A percentile compares a stretch with the other conserved stretches of the same genome.
phyloP scores from a whole-genome alignment of 345 rosid species.

The Pugionium cornutum region DNA sequence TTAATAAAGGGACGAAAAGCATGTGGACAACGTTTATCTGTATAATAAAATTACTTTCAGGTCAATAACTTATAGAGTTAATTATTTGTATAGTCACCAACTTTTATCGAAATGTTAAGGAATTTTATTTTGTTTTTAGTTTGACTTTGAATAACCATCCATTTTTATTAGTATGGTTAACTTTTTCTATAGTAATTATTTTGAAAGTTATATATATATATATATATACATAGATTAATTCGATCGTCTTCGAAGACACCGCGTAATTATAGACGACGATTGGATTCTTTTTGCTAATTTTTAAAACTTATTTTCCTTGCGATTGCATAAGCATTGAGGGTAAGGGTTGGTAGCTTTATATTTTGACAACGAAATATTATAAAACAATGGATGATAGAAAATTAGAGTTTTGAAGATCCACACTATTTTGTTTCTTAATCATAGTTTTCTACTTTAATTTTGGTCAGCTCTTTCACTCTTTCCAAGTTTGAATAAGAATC shows the following conservation, averaged over 20 bases:
- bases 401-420: neutral
- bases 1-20: too few relatives aligned
- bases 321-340: constrained; percentile 23
- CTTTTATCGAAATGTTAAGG: too few relatives aligned
- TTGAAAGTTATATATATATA: neutral
- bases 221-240: neutral
- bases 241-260: constrained; percentile 26
- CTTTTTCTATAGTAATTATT: neutral
- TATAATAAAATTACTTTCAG: too few relatives aligned
- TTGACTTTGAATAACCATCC: too few relatives aligned
- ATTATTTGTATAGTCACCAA: too few relatives aligned
- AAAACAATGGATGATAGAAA: neutral
- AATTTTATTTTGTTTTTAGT: too few relatives aligned
- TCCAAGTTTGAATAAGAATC: constrained; percentile 26
- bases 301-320: neutral
- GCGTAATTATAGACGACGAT: constrained; percentile 10
- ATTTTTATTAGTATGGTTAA: too few relatives aligned
- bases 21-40: too few relatives aligned
- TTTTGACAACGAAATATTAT: neutral
- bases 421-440: neutral
- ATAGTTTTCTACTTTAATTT: constrained; percentile 9
- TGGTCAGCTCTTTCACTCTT: constrained; percentile 27
- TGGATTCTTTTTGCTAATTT: constrained; percentile 7
- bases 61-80: too few relatives aligned
- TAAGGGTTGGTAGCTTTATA: constrained; percentile 7